Evolutionary conservation across 2,329 filamentous ascomycete genomes (phyloP).

Genomic region (Pseudogymnoascus sp.): DNA sequence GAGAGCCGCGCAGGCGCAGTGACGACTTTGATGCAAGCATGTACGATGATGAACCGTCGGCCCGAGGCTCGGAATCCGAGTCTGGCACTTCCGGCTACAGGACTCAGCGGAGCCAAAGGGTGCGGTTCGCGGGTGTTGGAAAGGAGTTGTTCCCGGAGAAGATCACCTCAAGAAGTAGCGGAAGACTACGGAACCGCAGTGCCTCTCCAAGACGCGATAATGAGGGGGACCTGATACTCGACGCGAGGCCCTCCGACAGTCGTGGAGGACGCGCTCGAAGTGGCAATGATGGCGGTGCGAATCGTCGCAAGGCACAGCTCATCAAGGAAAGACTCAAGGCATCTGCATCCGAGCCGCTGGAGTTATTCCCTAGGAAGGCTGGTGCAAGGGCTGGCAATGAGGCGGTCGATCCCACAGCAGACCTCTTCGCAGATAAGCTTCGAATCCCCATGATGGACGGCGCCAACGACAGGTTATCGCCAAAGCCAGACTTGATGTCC

Average conservation of each 20-base stretch:
- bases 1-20: conserved; percentile 31
- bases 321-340: conserved; percentile 31
- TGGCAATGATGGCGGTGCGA: conserved; percentile 28
- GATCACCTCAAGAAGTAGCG: conserved; percentile 23
- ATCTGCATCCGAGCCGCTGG: conserved; percentile 27
- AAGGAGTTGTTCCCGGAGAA: conserved; percentile 58
- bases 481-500: conserved; percentile 17
- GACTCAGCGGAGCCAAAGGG: conserved; percentile 23
- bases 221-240: conserved; percentile 27
- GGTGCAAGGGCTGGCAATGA: conserved; percentile 44
- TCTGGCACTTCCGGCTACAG: conserved; percentile 26
- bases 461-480: conserved; percentile 25
- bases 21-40: conserved; percentile 66
- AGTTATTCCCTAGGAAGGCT: conserved; percentile 49
- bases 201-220: conserved; percentile 28
- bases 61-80: conserved; percentile 17
- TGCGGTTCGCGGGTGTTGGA: conserved; percentile 16
- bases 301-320: conserved; percentile 38
- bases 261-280: conserved; percentile 9
- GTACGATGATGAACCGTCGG: conserved; percentile 56
- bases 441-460: conserved; percentile 43
- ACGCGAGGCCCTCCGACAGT: conserved; percentile 19
- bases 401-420: conserved; percentile 46
- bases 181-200: conserved; percentile 29
- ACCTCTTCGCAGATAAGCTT: conserved; percentile 43